Percentiles rank a stretch among this genome's conserved stretches.
These are phyloP conservation scores for Gigaspora rosea DNA, from an alignment of 192 early-diverging fungal genomes.

Conservation along the genomic window DNA sequence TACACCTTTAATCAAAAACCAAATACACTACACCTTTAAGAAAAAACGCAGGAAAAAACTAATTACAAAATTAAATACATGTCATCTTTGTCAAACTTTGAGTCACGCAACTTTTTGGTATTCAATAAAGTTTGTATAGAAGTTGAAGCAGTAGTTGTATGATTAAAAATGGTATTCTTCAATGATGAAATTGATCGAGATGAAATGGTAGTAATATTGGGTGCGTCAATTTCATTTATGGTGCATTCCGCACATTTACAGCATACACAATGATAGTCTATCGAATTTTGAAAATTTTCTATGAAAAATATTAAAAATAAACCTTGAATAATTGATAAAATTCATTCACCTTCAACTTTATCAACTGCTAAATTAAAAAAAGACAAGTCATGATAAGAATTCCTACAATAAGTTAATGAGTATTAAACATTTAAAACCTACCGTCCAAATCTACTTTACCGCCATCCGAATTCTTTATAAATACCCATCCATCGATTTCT, in stretches of 20 bases:
- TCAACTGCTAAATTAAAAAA: neutral
- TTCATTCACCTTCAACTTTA: no score
- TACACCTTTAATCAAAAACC: neutral
- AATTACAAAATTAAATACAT: slow-evolving; percentile 2
- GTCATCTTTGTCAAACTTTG: neutral
- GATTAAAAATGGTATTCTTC: neutral
- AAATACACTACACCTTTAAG: no score
- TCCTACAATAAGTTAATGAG: neutral
- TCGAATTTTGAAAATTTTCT: no score
- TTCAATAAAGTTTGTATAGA: neutral
- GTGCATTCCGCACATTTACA: no score
- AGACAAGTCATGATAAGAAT: neutral
- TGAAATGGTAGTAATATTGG: no score
- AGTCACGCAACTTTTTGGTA: neutral
- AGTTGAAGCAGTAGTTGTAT: neutral
- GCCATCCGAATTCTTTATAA: neutral
- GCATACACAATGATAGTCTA: no score
- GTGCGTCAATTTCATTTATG: no score
- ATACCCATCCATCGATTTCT: neutral
- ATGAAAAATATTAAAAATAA: no score
- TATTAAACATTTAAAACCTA: neutral
- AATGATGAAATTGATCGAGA: no score
- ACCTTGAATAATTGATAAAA: no score
- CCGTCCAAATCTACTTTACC: neutral
- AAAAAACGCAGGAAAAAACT: neutral